A percentile compares a stretch with the other conserved stretches of the same genome.
These are phyloP conservation scores for Leccinellum albellum DNA, from an alignment of 768 basidiomycete species.

Conservation along the genomic window DNA sequence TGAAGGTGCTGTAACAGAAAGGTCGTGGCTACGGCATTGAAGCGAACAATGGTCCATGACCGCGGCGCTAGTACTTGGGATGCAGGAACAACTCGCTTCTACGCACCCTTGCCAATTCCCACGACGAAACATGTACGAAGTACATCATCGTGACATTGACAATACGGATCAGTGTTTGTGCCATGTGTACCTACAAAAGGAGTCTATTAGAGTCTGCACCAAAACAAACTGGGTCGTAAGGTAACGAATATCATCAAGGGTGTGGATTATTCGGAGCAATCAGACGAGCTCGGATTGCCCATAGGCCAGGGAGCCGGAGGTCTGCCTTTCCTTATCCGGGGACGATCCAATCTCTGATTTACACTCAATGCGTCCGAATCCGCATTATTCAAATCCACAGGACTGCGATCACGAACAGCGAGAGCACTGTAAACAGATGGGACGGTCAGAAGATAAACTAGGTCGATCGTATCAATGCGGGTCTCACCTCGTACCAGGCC, in stretches of 20 bases:
- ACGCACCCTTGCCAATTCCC: too few relatives aligned
- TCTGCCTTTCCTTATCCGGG: neutral
- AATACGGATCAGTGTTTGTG: too few relatives aligned
- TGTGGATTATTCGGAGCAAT: neutral
- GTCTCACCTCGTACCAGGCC: conserved; percentile 12
- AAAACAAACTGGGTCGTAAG: neutral
- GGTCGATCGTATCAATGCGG: neutral
- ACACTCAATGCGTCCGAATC: conserved; percentile 23
- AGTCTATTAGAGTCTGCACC: neutral
- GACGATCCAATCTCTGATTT: conserved; percentile 6
- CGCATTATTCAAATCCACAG: conserved; percentile 6
- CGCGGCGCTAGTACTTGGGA: too few relatives aligned
- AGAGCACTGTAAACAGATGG: neutral
- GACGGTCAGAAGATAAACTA: neutral
- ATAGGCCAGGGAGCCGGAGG: conserved; percentile 12
- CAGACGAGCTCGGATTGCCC: conserved; percentile 1
- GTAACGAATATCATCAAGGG: neutral
- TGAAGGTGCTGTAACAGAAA: too few relatives aligned
- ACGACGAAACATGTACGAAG: too few relatives aligned
- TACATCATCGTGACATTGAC: too few relatives aligned
- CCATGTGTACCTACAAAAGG: neutral
- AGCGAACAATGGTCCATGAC: neutral
- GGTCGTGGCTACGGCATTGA: neutral
- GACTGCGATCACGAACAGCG: conserved; percentile 6
- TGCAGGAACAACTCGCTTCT: too few relatives aligned